Evolutionary conservation across 2,329 filamentous ascomycete species (phyloP), one percentile per base, ranked within the genome.

Genomic region (Huntiella abstrusa): DNA sequence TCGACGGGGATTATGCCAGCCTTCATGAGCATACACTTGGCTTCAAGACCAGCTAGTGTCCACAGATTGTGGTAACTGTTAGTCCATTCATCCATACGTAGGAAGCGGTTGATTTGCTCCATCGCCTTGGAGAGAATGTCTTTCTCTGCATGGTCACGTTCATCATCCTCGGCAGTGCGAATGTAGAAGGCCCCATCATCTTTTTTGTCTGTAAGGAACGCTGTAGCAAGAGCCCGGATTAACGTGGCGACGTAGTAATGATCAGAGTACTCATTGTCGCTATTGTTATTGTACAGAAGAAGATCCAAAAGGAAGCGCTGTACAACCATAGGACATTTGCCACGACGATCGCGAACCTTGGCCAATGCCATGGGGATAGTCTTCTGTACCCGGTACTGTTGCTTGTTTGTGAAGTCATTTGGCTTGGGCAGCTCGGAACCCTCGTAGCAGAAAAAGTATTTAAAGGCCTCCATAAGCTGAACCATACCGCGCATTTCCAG

Each of bases 261-360:
- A 56, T 98, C 92, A 4, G 87, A 94, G 57, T 76, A 92, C 43
- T 79, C 63, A 55, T 98, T 98, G 50, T 83, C 80, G 2, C 82
- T 79, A 57, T 98, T 98, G 62, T 98, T 87, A 57, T 98, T 98
- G 64, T 86, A 88, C 42, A 83, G 80, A 33, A 98, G 67, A 57
- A 92, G 83, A 54, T 95, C 86, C 16, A 93, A 73, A 41, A 98
- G 73, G 59, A 95, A 93, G 35, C 75, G 73, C 48, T 87, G 83
- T 4, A 85, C 85, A 45, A 78, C 69, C 56, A 80, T 68, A 0
- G 88, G 87, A 46, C 86, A 87, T 55, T 76, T 80, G 34, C 85
- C 83, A 4, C 57, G 62, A 35, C 67, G 66, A 55, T 88, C 80
- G 43, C 85, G 77, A 41, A 96, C 75, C 51, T 75, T 72, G 2